These are phyloP conservation scores for Arabis hirsuta DNA, from an alignment of 345 rosid species.

Conservation along the genomic window DNA sequence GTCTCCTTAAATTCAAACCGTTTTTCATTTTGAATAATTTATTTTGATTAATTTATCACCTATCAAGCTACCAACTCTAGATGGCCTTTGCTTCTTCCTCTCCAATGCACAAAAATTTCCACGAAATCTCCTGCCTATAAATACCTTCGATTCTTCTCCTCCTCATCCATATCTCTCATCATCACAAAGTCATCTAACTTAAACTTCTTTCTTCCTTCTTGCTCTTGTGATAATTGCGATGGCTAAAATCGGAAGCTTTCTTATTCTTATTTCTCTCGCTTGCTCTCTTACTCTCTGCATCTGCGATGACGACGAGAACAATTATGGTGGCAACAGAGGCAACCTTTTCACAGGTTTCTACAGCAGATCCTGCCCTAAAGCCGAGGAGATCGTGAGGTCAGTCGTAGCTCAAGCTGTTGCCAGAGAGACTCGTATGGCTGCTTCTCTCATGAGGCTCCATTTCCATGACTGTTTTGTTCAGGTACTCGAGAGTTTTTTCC, in stretches of 20 bases:
- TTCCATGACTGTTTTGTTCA: conserved; percentile 90
- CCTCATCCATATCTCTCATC: conserved; percentile 25
- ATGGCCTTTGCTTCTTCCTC: conserved; percentile 31
- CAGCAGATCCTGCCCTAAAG: conserved; percentile 68
- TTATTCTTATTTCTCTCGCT: conserved; percentile 51
- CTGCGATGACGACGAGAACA: conserved; percentile 33
- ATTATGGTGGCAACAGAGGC: conserved; percentile 32
- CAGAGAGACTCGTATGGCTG: conserved; percentile 73
- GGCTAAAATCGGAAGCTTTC: conserved; percentile 46
- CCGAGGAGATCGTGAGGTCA: conserved; percentile 58
- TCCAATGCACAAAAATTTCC: conserved; percentile 7
- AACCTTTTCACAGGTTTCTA: conserved; percentile 65
- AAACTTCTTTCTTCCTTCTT: conserved; percentile 22
- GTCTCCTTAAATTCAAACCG: conserved; percentile 24
- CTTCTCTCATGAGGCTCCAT: conserved; percentile 76
- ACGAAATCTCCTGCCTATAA: conserved; percentile 30
- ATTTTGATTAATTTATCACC: background rate
- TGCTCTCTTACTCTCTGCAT: conserved; percentile 53
- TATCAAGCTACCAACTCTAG: conserved; percentile 39
- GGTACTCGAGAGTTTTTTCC: conserved; percentile 39
- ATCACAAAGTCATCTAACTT: conserved; percentile 8
- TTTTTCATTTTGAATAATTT: background rate
- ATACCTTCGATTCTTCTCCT: conserved; percentile 28
- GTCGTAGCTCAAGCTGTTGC: conserved; percentile 64
- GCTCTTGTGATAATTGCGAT: conserved; percentile 32